Percentiles rank a stretch among this genome's conserved stretches.
Evolutionary conservation across 2,329 filamentous ascomycete species (phyloP).

Genomic region (Xylaria hypoxylon): DNA sequence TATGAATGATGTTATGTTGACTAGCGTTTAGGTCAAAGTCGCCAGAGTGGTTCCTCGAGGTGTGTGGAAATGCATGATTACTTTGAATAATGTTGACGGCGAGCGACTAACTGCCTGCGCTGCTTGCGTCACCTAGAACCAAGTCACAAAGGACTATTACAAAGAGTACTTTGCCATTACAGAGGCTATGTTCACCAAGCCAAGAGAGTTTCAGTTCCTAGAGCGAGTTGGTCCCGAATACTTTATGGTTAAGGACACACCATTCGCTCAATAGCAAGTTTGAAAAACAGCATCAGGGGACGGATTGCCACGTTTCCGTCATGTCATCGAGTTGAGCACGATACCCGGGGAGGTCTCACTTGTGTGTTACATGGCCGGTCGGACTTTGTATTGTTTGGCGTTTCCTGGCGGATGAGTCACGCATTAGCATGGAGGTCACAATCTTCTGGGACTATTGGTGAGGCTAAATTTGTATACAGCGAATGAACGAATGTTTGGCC

Average conservation of each 20-base stretch:
- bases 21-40: conserved; percentile 39
- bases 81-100: not conserved
- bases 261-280: conserved; percentile 26
- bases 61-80: conserved; percentile 14
- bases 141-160: conserved; percentile 57
- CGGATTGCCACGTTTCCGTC: conserved; percentile 1
- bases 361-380: conserved; percentile 13
- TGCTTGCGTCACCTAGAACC: conserved; percentile 42
- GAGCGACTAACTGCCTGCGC: conserved; percentile 3
- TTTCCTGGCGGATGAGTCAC: conserved; percentile 13
- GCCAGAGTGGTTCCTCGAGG: conserved; percentile 49
- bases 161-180: conserved; percentile 55
- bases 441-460: conserved; percentile 18
- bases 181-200: conserved; percentile 56
- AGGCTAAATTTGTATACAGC: conserved; percentile 42
- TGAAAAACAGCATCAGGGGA: not conserved
- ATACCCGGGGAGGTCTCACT: conserved; percentile 27
- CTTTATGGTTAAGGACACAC: conserved; percentile 43
- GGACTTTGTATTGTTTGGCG: conserved; percentile 14
- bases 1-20: conserved; percentile 8
- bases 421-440: conserved; percentile 22
- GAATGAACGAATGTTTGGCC: conserved; percentile 42
- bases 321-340: conserved; percentile 11
- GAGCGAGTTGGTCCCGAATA: conserved; percentile 44
- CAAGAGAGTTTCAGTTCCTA: conserved; percentile 51